These are phyloP conservation scores for Colletotrichum incanum DNA, from an alignment of 2,329 filamentous ascomycete species.

Conservation along the genomic window DNA sequence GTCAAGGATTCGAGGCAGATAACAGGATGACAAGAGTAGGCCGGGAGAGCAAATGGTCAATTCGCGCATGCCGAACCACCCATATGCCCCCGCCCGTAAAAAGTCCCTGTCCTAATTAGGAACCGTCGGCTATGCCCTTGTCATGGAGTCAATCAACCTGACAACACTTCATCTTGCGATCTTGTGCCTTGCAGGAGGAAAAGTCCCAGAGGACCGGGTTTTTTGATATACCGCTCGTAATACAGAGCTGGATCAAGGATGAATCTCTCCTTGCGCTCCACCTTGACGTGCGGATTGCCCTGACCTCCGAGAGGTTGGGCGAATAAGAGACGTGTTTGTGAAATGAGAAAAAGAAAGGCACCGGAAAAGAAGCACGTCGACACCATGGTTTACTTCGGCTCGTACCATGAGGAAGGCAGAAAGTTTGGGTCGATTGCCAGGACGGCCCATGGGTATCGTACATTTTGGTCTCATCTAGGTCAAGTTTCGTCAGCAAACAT, in stretches of 20 bases:
- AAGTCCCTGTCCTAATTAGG: constrained; percentile 49
- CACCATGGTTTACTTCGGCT: constrained; percentile 34
- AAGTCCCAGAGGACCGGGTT: constrained; percentile 36
- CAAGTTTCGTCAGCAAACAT: constrained; percentile 41
- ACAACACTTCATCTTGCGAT: constrained; percentile 46
- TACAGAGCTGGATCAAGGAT: constrained; percentile 82
- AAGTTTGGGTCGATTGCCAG: constrained; percentile 1
- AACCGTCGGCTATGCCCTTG: constrained; percentile 46
- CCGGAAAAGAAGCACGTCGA: constrained; percentile 17
- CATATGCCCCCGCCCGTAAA: constrained; percentile 49
- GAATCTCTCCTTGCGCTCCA: constrained; percentile 83
- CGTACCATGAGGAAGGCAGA: constrained; percentile 3
- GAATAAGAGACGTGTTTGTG: constrained; percentile 1
- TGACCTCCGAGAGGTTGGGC: constrained; percentile 13
- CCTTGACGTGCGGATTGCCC: constrained; percentile 76
- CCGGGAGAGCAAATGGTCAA: constrained; percentile 63
- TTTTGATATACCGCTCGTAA: constrained; percentile 79
- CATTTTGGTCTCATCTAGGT: constrained; percentile 46
- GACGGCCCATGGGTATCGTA: constrained; percentile 57
- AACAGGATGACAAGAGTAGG: constrained; percentile 52
- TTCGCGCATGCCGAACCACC: constrained; percentile 54
- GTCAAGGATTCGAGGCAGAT: constrained; percentile 51
- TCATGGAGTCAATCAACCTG: constrained; percentile 23
- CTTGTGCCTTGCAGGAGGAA: constrained; percentile 29
- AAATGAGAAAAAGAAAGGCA: constrained; percentile 18